These are phyloP conservation scores for Colletotrichum endophyticum DNA, from an alignment of 2,329 filamentous ascomycete species.

Conservation along the genomic window DNA sequence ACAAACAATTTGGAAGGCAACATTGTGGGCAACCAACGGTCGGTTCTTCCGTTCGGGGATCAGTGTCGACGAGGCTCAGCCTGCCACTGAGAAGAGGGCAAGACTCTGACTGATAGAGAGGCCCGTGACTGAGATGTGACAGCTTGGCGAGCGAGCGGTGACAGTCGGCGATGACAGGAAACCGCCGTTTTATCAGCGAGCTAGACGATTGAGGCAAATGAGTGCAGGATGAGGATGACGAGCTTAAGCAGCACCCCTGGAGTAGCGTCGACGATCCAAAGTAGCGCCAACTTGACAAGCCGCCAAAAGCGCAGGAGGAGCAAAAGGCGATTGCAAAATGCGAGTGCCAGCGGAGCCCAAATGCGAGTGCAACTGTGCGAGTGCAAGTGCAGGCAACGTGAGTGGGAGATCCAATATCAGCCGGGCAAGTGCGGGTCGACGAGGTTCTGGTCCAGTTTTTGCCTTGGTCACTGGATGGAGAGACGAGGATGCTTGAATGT, in stretches of 20 bases:
- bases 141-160: background rate
- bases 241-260: conserved; percentile 1
- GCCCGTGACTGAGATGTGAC: conserved; percentile 6
- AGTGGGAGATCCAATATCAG: background rate
- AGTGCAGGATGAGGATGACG: background rate
- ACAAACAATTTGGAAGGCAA: background rate
- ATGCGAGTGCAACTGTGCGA: background rate
- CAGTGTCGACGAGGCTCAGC: background rate
- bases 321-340: background rate
- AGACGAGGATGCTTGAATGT: background rate
- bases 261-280: conserved; percentile 7
- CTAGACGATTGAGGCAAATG: background rate
- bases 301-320: background rate
- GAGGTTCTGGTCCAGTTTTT: background rate
- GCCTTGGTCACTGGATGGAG: background rate
- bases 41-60: background rate
- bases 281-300: conserved; percentile 4
- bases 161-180: background rate
- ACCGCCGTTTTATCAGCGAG: background rate
- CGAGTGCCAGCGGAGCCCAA: background rate
- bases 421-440: background rate
- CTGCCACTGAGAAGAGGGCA: background rate
- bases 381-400: background rate
- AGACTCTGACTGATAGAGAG: background rate
- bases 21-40: background rate